Conservation (phyloP, 2,329 filamentous ascomycete genomes). For the Sporothrix dimorphospora region DNA sequence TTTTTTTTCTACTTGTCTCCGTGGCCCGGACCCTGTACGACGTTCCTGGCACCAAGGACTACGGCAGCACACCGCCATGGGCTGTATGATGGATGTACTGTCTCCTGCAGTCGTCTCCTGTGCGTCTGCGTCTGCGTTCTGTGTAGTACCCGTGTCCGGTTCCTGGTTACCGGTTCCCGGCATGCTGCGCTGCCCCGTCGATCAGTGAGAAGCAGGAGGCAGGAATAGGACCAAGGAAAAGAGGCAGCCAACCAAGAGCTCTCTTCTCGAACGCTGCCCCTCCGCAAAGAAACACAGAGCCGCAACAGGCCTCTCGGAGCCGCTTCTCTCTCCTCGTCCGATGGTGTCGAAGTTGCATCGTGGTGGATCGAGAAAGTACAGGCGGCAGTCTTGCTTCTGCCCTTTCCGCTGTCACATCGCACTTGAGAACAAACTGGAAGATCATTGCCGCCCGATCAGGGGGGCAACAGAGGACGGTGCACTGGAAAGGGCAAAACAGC, state of each 20-base stretch:
- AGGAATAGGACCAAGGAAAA: neutral
- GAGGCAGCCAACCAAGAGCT: too few relatives aligned
- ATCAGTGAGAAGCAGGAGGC: neutral
- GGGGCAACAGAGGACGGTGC: too few relatives aligned
- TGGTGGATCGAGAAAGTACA: neutral
- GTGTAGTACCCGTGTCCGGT: neutral
- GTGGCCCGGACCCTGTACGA: neutral
- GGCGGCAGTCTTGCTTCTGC: too few relatives aligned
- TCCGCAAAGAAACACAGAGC: neutral
- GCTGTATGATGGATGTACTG: too few relatives aligned
- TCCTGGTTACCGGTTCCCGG: neutral
- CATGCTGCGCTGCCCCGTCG: neutral
- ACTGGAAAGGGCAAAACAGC: neutral
- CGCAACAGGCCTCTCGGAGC: neutral
- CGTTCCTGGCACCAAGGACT: slow-evolving; percentile 1
- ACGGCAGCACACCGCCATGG: neutral
- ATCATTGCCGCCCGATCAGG: too few relatives aligned
- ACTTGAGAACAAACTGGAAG: too few relatives aligned
- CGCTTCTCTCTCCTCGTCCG: neutral
- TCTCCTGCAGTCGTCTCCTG: neutral
- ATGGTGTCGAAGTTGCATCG: slow-evolving; percentile 19
- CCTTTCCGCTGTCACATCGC: too few relatives aligned
- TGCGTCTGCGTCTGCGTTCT: neutral
- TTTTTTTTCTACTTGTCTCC: neutral
- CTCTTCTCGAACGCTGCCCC: too few relatives aligned